These are phyloP conservation scores for Russula earlei DNA, from an alignment of 768 basidiomycete species.

Conservation along the genomic window DNA sequence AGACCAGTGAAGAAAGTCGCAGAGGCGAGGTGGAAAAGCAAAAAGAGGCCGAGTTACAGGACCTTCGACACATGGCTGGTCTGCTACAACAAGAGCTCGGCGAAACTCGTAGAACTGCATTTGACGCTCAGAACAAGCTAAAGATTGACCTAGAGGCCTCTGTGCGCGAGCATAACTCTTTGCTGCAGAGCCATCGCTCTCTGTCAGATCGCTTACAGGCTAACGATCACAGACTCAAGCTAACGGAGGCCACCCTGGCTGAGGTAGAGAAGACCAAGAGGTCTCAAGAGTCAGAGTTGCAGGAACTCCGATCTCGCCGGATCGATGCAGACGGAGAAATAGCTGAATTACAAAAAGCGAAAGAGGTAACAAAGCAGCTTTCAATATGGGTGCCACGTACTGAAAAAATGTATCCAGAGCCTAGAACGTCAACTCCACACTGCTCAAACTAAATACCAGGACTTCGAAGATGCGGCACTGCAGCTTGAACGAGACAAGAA, in stretches of 20 bases:
- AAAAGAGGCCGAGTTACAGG: conserved; percentile 73
- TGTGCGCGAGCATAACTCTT: conserved; percentile 46
- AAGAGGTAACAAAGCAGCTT: conserved; percentile 50
- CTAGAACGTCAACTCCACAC: conserved; percentile 68
- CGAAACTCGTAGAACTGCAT: conserved; percentile 48
- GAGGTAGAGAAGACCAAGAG: conserved; percentile 65
- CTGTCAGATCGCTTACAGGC: conserved; percentile 52
- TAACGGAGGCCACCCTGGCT: conserved; percentile 38
- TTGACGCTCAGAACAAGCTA: conserved; percentile 63
- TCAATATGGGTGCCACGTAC: background rate
- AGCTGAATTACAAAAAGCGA: conserved; percentile 47
- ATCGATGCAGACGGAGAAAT: conserved; percentile 58
- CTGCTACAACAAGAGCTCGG: conserved; percentile 59
- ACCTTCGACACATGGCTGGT: conserved; percentile 54
- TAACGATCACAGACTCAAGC: conserved; percentile 41
- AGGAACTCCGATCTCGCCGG: conserved; percentile 57
- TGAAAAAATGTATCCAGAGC: conserved; percentile 34
- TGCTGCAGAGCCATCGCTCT: conserved; percentile 53
- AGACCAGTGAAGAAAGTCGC: conserved; percentile 77
- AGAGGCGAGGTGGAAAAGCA: conserved; percentile 78
- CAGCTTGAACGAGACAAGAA: conserved; percentile 78
- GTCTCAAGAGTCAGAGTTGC: conserved; percentile 60
- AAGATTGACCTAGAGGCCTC: conserved; percentile 66
- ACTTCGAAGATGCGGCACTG: conserved; percentile 82
- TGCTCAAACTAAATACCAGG: conserved; percentile 67